Percentiles rank a stretch among this genome's conserved stretches.
These are phyloP conservation scores for Dacryopinax primogenitus DNA, from an alignment of 768 basidiomycete species.

Conservation along the genomic window DNA sequence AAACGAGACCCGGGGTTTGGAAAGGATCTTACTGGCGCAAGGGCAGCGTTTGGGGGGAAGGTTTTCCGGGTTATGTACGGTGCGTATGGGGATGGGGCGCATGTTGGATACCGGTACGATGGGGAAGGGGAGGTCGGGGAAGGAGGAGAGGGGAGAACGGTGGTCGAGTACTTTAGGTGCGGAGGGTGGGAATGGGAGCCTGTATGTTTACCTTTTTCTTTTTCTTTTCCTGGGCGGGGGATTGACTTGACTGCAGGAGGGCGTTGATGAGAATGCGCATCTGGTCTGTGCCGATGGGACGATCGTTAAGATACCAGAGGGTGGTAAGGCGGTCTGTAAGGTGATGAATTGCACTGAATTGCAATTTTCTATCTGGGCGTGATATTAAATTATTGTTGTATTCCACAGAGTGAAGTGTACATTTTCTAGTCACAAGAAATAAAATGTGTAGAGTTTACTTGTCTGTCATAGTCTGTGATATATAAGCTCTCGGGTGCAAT, in stretches of 20 bases:
- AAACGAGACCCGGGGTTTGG: constrained; percentile 39
- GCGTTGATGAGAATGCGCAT: constrained; percentile 47
- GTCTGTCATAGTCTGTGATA: neutral
- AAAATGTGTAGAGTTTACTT: neutral
- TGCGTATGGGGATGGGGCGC: constrained; percentile 71
- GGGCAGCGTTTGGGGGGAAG: constrained; percentile 42
- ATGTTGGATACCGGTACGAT: constrained; percentile 49
- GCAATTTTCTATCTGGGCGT: neutral
- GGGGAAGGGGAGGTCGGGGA: constrained; percentile 32
- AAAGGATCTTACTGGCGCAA: constrained; percentile 23
- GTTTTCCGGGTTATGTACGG: constrained; percentile 41
- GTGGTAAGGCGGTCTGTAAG: constrained; percentile 45
- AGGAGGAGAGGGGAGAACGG: constrained; percentile 31
- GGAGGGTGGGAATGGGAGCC: constrained; percentile 81
- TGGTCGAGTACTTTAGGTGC: constrained; percentile 69
- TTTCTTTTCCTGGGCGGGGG: constrained; percentile 10
- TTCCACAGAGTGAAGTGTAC: too few relatives aligned
- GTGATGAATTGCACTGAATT: constrained; percentile 23
- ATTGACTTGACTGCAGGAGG: constrained; percentile 35
- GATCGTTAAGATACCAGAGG: constrained; percentile 46
- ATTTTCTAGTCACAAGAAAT: too few relatives aligned
- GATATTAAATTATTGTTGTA: neutral
- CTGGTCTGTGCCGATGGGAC: constrained; percentile 70
- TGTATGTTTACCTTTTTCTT: constrained; percentile 37
- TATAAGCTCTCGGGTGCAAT: neutral